Conservation (phyloP, 106 monocot species). For the Chionographis japonica region DNA sequence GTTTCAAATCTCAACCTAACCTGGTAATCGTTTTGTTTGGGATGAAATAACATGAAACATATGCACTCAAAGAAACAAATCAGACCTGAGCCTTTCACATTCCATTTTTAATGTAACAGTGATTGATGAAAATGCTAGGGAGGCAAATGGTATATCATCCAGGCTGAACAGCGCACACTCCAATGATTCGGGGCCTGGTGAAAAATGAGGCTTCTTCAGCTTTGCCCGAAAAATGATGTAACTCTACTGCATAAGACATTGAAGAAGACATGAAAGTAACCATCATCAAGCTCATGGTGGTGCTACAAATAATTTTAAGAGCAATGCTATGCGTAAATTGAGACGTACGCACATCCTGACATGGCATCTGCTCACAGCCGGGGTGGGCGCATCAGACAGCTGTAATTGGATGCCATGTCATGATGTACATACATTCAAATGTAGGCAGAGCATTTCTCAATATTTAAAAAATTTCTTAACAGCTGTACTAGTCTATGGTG, state of each 20-base stretch:
- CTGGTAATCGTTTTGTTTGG: background rate
- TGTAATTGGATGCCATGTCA: no score
- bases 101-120: conserved; percentile 84
- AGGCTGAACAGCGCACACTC: conserved; percentile 71
- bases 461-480: background rate
- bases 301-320: no score
- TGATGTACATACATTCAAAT: no score
- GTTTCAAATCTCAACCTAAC: no score
- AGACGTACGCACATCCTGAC: no score
- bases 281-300: no score
- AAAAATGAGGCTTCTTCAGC: conserved; percentile 68
- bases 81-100: background rate
- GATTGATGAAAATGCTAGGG: conserved; percentile 90
- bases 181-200: conserved; percentile 83
- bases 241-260: conserved; percentile 72
- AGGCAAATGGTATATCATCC: conserved; percentile 91
- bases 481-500: no score
- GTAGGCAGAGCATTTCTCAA: no score
- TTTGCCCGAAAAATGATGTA: conserved; percentile 97
- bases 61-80: background rate
- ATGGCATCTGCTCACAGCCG: no score
- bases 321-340: no score
- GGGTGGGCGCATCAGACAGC: no score
- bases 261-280: no score
- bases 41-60: background rate